Percentiles rank a stretch among this genome's conserved stretches.
Conservation (phyloP, 2,329 filamentous ascomycete genomes). For the Paracorniculantispora psalliotae region DNA sequence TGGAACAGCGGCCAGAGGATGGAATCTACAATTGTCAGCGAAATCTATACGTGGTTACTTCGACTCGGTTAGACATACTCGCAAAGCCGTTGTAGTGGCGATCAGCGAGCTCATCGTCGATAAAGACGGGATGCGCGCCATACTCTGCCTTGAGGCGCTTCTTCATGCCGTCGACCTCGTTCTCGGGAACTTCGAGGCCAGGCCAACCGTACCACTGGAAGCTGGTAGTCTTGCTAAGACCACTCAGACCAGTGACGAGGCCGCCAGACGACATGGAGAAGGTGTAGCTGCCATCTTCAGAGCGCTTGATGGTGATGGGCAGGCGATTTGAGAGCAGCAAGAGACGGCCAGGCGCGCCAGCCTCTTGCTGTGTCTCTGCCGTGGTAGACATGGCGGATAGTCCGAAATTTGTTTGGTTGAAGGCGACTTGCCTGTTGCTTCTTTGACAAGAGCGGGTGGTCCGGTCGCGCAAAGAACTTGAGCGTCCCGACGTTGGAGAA, state of each 20-base stretch:
- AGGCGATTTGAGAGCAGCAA: conserved; percentile 91
- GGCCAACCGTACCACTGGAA: conserved; percentile 99
- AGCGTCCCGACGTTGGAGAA: not conserved
- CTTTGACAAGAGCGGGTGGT: not conserved
- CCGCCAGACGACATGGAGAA: conserved; percentile 97
- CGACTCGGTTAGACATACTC: conserved; percentile 54
- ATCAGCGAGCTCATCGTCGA: conserved; percentile 89
- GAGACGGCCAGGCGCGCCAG: conserved; percentile 46
- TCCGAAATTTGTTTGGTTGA: not conserved
- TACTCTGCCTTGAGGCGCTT: conserved; percentile 80
- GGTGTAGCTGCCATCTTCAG: conserved; percentile 83
- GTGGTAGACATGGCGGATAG: conserved; percentile 29
- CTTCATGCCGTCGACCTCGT: conserved; percentile 69
- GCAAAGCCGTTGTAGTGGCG: conserved; percentile 97
- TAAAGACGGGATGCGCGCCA: conserved; percentile 84
- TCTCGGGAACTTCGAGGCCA: conserved; percentile 82
- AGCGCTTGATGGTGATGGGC: conserved; percentile 93
- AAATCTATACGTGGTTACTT: not conserved
- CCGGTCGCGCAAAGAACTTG: not conserved
- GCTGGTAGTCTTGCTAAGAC: conserved; percentile 83
- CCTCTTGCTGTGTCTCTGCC: conserved; percentile 29
- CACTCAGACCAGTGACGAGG: conserved; percentile 87
- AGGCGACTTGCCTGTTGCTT: not conserved
- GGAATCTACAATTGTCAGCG: conserved; percentile 57
- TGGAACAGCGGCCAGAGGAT: conserved; percentile 99